Base-by-base conservation (phyloP, 208 protist genomes). In the Pavlovales sp. region DNA sequence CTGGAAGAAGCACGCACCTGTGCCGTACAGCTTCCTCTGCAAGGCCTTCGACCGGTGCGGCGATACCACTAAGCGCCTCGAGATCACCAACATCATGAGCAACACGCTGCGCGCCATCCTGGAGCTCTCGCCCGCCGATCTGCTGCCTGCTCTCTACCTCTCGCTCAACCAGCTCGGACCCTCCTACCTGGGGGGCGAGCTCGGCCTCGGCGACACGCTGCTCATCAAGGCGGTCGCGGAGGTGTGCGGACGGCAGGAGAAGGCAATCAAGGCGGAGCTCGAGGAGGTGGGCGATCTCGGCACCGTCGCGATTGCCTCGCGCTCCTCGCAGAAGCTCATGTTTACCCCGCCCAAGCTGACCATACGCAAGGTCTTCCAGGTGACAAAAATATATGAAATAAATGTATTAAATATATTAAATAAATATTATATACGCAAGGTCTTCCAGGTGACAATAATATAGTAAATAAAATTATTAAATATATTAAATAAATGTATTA, bases 191-290 rank as follows among this genome's bases (percentile, higher is more conserved):
- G 57, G 57, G 18, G 1, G 78, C 40, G 83, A 87, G 83, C 83
- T 87, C 0, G 83, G 83, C 34, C 28, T 87, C 7, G 83, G 83
- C 71, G 83, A 87, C 40, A 34, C 83, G 38, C 28, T 79, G 39
- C 76, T 87, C 39, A 78, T 87, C 67, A 78, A 87, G 83, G 83
- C 57, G 39, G 67, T 87, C 40, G 57, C 83, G 11, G 83, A 87
- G 57, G 57, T 67, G 38, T 79, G 67, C 26, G 83, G 79, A 14
- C 95, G 95, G 39, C 96, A 97, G n/a, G 85, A 93, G 1, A 96
- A 97, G 77, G 88, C 96, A 28, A 99, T 99, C 80, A 97, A 96
- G 86, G 90, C 93, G 30, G 92, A 99, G 47, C 88, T 99, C 26
- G 95, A 97, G 28, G 93, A 96, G 75, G 95, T 94, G 18, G 83